Conservation (phyloP, 441 rosid genomes). For the Geranium incanum region DNA sequence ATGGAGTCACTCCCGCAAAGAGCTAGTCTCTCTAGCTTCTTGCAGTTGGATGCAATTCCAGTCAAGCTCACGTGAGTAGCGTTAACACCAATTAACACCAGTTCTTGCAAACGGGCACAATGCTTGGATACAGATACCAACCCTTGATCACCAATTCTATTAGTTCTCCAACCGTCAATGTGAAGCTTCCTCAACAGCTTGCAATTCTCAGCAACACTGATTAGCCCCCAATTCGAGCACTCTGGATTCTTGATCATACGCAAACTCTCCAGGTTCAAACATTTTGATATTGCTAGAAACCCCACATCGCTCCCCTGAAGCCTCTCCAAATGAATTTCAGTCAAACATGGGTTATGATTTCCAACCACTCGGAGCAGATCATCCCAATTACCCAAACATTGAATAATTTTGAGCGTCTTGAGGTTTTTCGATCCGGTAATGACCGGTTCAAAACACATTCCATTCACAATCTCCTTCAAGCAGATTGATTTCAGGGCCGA, state of each 20-base stretch:
- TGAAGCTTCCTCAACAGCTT: conserved; percentile 49
- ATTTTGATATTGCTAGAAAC: conserved; percentile 34
- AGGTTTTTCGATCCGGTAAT: conserved; percentile 33
- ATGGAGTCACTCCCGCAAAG: conserved; percentile 49
- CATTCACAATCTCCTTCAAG: conserved; percentile 55
- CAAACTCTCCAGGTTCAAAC: conserved; percentile 42
- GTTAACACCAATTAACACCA: conserved; percentile 50
- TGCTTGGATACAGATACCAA: conserved; percentile 41
- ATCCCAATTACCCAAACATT: conserved; percentile 63
- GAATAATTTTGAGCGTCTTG: conserved; percentile 46
- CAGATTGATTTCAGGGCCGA: conserved; percentile 41
- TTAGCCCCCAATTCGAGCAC: conserved; percentile 44
- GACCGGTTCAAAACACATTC: conserved; percentile 50
- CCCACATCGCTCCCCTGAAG: conserved; percentile 53
- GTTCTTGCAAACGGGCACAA: conserved; percentile 47
- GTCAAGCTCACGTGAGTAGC: conserved; percentile 41
- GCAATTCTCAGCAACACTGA: conserved; percentile 41
- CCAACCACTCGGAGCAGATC: conserved; percentile 37
- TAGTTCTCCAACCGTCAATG: conserved; percentile 54
- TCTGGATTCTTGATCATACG: conserved; percentile 46
- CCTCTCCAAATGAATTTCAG: conserved; percentile 52
- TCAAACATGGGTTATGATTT: conserved; percentile 24
- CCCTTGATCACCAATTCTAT: conserved; percentile 53
- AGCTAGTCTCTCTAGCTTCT: conserved; percentile 45
- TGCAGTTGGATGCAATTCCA: conserved; percentile 39